Conservation (phyloP, 805 yeast genomes). For the Suhomyces pyralidae region DNA sequence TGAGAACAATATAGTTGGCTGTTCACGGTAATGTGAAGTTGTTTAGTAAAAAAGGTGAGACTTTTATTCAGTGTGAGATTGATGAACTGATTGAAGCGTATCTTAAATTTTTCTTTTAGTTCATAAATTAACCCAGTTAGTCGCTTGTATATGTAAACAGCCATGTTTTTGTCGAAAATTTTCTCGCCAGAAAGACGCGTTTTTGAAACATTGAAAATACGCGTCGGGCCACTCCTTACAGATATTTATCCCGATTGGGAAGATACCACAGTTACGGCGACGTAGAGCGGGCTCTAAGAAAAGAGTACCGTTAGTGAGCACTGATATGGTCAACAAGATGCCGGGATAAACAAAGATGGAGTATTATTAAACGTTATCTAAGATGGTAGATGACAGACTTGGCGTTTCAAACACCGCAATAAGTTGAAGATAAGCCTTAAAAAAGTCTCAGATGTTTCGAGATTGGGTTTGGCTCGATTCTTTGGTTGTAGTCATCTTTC, state of each 20-base stretch:
- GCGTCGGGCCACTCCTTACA: conserved; percentile 5
- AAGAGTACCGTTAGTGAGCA: neutral
- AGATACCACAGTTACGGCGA: neutral
- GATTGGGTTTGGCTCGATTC: neutral
- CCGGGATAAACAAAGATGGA: neutral
- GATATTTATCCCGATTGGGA: conserved; percentile 1
- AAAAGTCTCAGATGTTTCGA: neutral
- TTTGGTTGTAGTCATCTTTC: neutral
- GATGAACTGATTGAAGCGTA: neutral
- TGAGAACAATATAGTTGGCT: neutral
- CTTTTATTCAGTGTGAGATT: neutral
- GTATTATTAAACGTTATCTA: neutral
- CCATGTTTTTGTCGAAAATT: conserved; percentile 4
- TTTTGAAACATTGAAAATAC: neutral
- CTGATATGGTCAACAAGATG: neutral
- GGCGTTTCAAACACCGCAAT: no score
- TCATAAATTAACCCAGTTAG: conserved; percentile 1
- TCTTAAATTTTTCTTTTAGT: neutral
- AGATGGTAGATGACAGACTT: neutral
- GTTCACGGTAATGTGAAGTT: neutral
- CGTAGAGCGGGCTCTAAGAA: neutral
- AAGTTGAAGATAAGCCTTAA: no score
- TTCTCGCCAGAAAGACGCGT: conserved; percentile 3
- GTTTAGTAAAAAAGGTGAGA: neutral
- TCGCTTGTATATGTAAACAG: conserved; percentile 1